Evolutionary conservation across 1,284 basidiomycete species (phyloP), one percentile per base, ranked within the genome.

Genomic region (Apiotrichum gamsii): DNA sequence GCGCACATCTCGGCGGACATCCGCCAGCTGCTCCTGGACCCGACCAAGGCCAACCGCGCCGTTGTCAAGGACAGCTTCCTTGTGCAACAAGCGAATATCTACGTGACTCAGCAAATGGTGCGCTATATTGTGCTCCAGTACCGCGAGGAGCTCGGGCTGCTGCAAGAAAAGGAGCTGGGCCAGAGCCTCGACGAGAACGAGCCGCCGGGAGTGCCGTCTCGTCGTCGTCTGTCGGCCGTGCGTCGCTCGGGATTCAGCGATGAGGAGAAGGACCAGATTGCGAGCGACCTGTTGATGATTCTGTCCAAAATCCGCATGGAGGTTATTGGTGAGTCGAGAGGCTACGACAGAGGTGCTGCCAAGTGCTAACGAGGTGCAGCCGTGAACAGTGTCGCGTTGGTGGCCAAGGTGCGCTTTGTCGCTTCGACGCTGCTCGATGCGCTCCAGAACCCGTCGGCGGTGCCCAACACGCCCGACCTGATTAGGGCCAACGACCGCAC

Each of bases 101-200:
- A 85, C 62, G 87, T 90, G 54, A 90, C 87, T 14, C 87, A 90
- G 86, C 87, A 90, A 87, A 80, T 90, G 48, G 85, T 87, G 49
- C 84, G 88, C 47, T 90, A 88, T 62, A 85, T 90, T 49, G 85
- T 87, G 44, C 84, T 90, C 59, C 87, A 89, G 68, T 90, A 90
- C 62, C 82, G 85, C 11, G 85, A 90, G 59, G 86, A 90, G 67
- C 78, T 90, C 4, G 39, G 61, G 13, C 16, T 77, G 39, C 47
- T 62, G 76, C 83, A 39, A 74, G 85, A 56, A 20, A 49, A 49
- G 18, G 58, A 65, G 35, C 29, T 57, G 11, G 24, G 28, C 14
- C 30, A 28, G 8, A 28, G 35, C 4, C 3, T 52, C 4, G 51
- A 46, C 15, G 33, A 34, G 18, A 41, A 37, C 11, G 34, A 32